Percentiles rank a stretch among this genome's conserved stretches.
Conservation (phyloP, 1,139 yeast genomes). For the Blastobotrys proliferans region DNA sequence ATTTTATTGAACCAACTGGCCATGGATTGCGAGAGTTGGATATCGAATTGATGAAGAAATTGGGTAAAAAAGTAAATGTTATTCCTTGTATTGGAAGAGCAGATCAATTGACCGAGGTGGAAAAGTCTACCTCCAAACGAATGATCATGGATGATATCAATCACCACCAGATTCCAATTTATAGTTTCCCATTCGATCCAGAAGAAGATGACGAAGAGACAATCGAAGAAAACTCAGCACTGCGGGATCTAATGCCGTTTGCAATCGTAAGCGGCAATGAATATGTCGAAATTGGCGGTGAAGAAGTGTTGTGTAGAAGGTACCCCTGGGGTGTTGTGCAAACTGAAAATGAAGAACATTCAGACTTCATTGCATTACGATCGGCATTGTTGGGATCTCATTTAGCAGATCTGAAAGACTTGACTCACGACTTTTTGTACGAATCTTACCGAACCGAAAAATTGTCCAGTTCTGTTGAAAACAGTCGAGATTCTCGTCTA, state of each 20-base stretch:
- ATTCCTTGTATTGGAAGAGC: conserved; percentile 83
- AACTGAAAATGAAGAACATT: conserved; percentile 73
- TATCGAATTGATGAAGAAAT: conserved; percentile 66
- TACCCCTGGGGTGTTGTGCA: conserved; percentile 93
- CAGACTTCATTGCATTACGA: conserved; percentile 74
- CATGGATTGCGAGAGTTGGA: conserved; percentile 70
- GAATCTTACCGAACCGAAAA: conserved; percentile 91
- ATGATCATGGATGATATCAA: conserved; percentile 69
- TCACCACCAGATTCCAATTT: conserved; percentile 72
- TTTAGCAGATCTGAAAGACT: conserved; percentile 82
- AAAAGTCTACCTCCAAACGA: conserved; percentile 62
- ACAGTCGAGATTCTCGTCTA: conserved; percentile 25
- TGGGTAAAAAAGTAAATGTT: conserved; percentile 76
- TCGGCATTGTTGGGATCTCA: conserved; percentile 81
- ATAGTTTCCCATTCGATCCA: conserved; percentile 68
- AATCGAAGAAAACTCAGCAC: conserved; percentile 70
- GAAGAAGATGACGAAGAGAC: conserved; percentile 67
- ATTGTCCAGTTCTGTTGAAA: conserved; percentile 42
- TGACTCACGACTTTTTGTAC: conserved; percentile 84
- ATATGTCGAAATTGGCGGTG: conserved; percentile 56
- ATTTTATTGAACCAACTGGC: conserved; percentile 67
- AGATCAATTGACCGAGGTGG: conserved; percentile 76
- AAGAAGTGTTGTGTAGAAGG: conserved; percentile 65
- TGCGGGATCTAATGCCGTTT: conserved; percentile 75
- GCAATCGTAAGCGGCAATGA: conserved; percentile 76